phyloP scores from a whole-genome alignment of 805 yeast genomes.

The Wickerhamiella azyma region DNA sequence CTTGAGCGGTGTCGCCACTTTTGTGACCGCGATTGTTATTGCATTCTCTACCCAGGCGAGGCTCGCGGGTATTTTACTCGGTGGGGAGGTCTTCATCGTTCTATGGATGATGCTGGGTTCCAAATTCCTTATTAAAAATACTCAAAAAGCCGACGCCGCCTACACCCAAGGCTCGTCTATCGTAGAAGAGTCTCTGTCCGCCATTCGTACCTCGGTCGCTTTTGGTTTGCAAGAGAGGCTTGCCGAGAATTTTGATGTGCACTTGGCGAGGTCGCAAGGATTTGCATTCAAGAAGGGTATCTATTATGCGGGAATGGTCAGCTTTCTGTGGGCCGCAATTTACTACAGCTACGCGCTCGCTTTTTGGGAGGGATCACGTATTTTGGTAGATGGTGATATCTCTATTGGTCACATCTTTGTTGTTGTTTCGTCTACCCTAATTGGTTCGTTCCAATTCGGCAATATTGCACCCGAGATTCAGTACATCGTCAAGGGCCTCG shows the following conservation, averaged over 20 bases:
- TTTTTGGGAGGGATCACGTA: slow-evolving; percentile 32
- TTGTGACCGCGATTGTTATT: slow-evolving; percentile 28
- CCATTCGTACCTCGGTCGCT: slow-evolving; percentile 31
- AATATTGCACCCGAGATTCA: slow-evolving; percentile 30
- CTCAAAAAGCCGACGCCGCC: slow-evolving; percentile 15
- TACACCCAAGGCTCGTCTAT: slow-evolving; percentile 26
- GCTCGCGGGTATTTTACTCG: slow-evolving; percentile 26
- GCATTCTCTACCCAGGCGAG: slow-evolving; percentile 25
- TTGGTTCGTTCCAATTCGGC: slow-evolving; percentile 32
- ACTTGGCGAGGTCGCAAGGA: slow-evolving; percentile 20
- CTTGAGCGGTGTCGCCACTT: slow-evolving; percentile 28
- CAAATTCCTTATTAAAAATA: slow-evolving; percentile 22
- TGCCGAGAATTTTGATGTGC: slow-evolving; percentile 23
- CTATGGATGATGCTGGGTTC: slow-evolving; percentile 24
- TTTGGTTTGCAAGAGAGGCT: slow-evolving; percentile 30
- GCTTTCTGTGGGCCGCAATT: slow-evolving; percentile 26
- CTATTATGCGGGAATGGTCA: slow-evolving; percentile 26
- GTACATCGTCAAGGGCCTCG: slow-evolving; percentile 28
- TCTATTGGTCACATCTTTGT: slow-evolving; percentile 27
- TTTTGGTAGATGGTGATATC: slow-evolving; percentile 24
- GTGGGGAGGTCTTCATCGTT: slow-evolving; percentile 25
- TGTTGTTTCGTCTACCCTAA: slow-evolving; percentile 29
- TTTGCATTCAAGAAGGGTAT: slow-evolving; percentile 21
- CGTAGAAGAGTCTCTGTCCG: slow-evolving; percentile 30
- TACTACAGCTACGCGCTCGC: slow-evolving; percentile 30